These are phyloP conservation scores for Cochlearia excelsa DNA, from an alignment of 345 rosid genomes.

Conservation along the genomic window DNA sequence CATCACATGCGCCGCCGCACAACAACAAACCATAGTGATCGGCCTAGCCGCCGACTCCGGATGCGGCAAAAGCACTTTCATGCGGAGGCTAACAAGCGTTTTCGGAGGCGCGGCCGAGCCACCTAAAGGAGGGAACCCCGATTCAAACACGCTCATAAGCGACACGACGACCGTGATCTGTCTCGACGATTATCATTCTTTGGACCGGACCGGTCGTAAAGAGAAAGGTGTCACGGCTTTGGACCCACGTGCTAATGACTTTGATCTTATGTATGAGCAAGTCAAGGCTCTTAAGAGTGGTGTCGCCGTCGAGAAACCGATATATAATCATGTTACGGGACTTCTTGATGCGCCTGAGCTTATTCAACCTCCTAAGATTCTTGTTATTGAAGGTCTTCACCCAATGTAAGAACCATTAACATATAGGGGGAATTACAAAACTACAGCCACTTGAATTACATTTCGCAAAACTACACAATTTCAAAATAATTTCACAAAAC, in stretches of 20 bases:
- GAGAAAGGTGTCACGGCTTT: slow-evolving; percentile 92
- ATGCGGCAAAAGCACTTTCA: slow-evolving; percentile 92
- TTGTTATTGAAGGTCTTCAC: slow-evolving; percentile 95
- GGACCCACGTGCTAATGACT: slow-evolving; percentile 86
- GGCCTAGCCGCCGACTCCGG: slow-evolving; percentile 96
- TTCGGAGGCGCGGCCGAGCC: slow-evolving; percentile 96
- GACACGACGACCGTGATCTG: slow-evolving; percentile 95
- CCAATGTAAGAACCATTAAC: slow-evolving; percentile 66
- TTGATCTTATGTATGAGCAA: slow-evolving; percentile 95
- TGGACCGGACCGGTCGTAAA: slow-evolving; percentile 83
- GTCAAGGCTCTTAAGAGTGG: slow-evolving; percentile 86
- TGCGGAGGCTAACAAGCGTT: slow-evolving; percentile 86
- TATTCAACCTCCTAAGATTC: slow-evolving; percentile 91
- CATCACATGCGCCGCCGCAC: slow-evolving; percentile 54
- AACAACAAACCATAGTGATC: slow-evolving; percentile 65
- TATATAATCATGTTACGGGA: slow-evolving; percentile 90
- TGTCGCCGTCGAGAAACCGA: slow-evolving; percentile 75
- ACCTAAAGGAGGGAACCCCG: slow-evolving; percentile 93
- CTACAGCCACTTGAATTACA: too few species aligned
- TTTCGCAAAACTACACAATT: too few species aligned
- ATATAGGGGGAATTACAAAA: too few species aligned
- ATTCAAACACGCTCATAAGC: slow-evolving; percentile 89
- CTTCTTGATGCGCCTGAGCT: slow-evolving; percentile 90
- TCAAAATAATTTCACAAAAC: too few species aligned
- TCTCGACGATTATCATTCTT: slow-evolving; percentile 87